Base-by-base conservation (phyloP, 495 filamentous ascomycete species). In the Sordaria brevicollis region DNA sequence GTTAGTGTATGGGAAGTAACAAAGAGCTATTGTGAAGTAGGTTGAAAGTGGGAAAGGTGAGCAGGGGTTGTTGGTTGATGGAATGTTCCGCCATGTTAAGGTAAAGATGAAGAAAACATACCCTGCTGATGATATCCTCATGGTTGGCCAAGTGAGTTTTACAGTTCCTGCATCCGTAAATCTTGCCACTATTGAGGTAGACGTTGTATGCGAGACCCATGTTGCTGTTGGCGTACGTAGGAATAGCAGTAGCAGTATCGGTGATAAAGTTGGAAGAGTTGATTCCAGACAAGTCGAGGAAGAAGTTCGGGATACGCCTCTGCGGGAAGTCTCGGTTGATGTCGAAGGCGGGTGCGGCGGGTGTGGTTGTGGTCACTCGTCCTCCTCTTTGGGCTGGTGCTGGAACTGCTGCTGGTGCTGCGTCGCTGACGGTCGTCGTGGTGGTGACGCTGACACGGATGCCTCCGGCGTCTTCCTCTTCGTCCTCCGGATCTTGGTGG, bases 131-230 rank as follows among this genome's bases (percentile, higher is more conserved):
- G 71, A 99, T 98, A 73, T 97, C 93, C 71, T 98, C 93, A 73
- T 96, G 93, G 75, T 96, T 93, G 11, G 93, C 89, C 11, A 99
- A 89, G 78, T 99, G 95, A 3, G 95, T 91, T 80, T 97, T 97
- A 88, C 95, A 99, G 72, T 84, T 85, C 82, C 94, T 96, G 86
- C 95, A 99, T 67, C 93, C 96, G 77, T 96, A 97, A 79, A 99
- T 94, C 80, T 91, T 91, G 81, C 85, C 87, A 74, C 91, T 89
- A 80, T 90, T 92, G 73, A 99, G 89, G 81, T 99, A 99, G 73
- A 93, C 87, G 85, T 97, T 97, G 86, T 98, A 99, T 68, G 90
- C 83, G 74, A 99, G 90, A 72, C 95, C 95, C 95, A 99, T 99
- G 54, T 86, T 80, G 70, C 71, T 35, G 49, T 65, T 35, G 11